Conservation (phyloP, 1,139 yeast genomes). For the Kurtzmaniella quercitrusa region DNA sequence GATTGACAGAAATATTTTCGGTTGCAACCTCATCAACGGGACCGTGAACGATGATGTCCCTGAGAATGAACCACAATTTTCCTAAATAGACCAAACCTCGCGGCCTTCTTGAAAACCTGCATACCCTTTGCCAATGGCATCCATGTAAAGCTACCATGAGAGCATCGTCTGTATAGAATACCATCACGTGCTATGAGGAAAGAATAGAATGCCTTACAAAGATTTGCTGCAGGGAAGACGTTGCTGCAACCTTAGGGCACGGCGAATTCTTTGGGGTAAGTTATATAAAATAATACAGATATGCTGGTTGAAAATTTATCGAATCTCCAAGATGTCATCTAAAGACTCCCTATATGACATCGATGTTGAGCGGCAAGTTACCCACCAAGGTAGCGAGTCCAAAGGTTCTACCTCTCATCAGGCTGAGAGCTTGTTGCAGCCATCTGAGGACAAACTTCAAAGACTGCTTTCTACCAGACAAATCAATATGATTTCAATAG, state of each 20-base stretch:
- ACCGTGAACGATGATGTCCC: no score
- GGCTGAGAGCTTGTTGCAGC: neutral
- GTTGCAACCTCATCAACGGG: no score
- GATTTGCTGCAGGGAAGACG: neutral
- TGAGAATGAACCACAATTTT: no score
- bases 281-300: neutral
- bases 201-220: neutral
- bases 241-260: neutral
- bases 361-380: neutral
- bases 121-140: no score
- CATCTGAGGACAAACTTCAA: conserved; percentile 16
- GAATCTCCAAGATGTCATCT: neutral
- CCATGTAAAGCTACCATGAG: no score
- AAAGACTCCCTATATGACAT: neutral
- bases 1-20: no score
- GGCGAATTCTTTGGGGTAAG: neutral
- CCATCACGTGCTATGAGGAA: conserved; percentile 1
- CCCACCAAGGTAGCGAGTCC: neutral
- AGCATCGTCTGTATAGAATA: neutral
- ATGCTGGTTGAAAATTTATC: neutral
- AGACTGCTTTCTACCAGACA: conserved; percentile 50
- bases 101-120: no score
- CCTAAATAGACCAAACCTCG: no score
- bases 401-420: neutral
- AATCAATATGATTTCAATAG: conserved; percentile 60